phyloP scores from a whole-genome alignment of 2,329 filamentous ascomycete genomes.

The Lachnellula cervina region DNA sequence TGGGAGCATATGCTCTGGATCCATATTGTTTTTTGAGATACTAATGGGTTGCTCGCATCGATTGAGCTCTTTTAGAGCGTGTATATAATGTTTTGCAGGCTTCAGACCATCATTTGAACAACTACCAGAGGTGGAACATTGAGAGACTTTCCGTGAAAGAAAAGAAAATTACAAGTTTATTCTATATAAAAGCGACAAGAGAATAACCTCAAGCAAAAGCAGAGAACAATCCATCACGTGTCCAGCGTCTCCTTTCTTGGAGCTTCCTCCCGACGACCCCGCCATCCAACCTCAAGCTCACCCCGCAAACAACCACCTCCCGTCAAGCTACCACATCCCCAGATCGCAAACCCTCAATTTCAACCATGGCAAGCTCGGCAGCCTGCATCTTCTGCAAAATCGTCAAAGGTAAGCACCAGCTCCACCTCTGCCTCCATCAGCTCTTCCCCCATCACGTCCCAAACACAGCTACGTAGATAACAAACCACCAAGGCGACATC shows the following conservation, averaged over 20 bases:
- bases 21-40: too few relatives aligned
- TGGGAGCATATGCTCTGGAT: too few relatives aligned
- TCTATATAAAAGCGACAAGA: too few relatives aligned
- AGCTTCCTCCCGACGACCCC: not conserved
- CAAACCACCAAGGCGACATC: conserved; percentile 67
- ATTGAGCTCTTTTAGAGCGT: too few relatives aligned
- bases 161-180: too few relatives aligned
- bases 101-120: too few relatives aligned
- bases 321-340: not conserved
- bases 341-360: not conserved
- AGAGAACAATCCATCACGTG: not conserved
- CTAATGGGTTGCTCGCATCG: too few relatives aligned
- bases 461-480: conserved; percentile 1
- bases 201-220: not conserved
- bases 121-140: too few relatives aligned
- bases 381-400: conserved; percentile 98
- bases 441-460: conserved; percentile 10
- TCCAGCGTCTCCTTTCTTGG: not conserved
- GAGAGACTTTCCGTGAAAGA: too few relatives aligned
- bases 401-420: conserved; percentile 65
- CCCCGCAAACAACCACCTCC: not conserved
- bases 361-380: conserved; percentile 41
- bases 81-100: too few relatives aligned
- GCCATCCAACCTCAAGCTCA: not conserved
- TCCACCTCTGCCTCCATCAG: conserved; percentile 11